These are phyloP conservation scores for Candida neerlandica DNA, from an alignment of 1,139 yeast genomes.

Conservation along the genomic window DNA sequence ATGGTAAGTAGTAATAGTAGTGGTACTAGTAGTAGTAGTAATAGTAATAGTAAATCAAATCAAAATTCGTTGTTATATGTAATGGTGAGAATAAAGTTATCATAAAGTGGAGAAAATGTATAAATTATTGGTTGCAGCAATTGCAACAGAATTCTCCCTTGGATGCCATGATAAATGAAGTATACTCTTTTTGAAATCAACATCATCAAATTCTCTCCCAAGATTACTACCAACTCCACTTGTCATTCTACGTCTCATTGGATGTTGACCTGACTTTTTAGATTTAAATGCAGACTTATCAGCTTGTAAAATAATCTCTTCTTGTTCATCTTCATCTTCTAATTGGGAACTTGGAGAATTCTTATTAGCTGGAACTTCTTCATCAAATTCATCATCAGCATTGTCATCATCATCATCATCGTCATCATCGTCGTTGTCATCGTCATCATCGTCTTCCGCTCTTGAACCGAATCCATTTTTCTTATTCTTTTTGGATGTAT, in stretches of 20 bases:
- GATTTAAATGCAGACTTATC: conserved; percentile 95
- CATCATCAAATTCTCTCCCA: conserved; percentile 69
- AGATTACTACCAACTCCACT: conserved; percentile 42
- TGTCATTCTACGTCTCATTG: conserved; percentile 49
- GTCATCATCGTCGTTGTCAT: conserved; percentile 11
- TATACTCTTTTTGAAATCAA: conserved; percentile 93
- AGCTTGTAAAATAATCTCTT: conserved; percentile 87
- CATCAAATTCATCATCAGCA: conserved; percentile 43
- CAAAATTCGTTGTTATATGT: conserved; percentile 2
- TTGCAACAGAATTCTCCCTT: conserved; percentile 91
- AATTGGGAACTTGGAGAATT: conserved; percentile 40
- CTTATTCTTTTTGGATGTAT: conserved; percentile 20
- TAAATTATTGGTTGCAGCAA: conserved; percentile 96
- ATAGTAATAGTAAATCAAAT: background rate
- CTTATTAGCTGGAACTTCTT: conserved; percentile 31
- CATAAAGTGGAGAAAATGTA: conserved; percentile 74
- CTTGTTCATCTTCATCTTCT: conserved; percentile 55
- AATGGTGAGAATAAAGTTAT: conserved; percentile 8
- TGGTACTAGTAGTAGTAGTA: background rate
- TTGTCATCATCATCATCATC: conserved; percentile 32
- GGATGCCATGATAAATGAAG: conserved; percentile 99
- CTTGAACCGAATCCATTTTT: conserved; percentile 24
- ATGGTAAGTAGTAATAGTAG: too few relatives aligned
- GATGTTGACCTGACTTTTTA: conserved; percentile 52
- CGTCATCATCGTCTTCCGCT: conserved; percentile 32